phyloP scores from a whole-genome alignment of 1,139 yeast species.

The Lodderomyces metapsilosis region DNA sequence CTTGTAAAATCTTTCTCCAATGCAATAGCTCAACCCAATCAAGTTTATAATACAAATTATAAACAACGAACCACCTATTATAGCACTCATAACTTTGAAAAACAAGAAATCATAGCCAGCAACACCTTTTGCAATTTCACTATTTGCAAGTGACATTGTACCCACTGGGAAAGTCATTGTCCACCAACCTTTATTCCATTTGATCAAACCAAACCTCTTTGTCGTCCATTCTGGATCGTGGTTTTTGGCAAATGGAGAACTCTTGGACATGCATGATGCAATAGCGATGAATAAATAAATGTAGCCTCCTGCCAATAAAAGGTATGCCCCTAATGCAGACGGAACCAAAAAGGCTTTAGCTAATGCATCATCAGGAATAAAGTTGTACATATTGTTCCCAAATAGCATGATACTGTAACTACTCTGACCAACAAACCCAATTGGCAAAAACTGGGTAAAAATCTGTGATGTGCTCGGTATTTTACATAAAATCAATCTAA shows the following conservation, averaged over 20 bases:
- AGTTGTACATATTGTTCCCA: slow-evolving; percentile 38
- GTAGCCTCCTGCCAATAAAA: slow-evolving; percentile 58
- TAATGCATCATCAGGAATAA: slow-evolving; percentile 15
- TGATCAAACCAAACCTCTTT: slow-evolving; percentile 27
- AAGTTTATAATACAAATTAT: slow-evolving; percentile 12
- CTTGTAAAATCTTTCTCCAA: neutral
- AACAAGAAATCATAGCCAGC: slow-evolving; percentile 23
- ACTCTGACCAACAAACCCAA: slow-evolving; percentile 68
- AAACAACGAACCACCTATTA: slow-evolving; percentile 50
- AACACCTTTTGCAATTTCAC: slow-evolving; percentile 42
- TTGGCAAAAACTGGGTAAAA: slow-evolving; percentile 24
- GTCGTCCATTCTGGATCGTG: slow-evolving; percentile 22
- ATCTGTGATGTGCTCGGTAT: slow-evolving; percentile 12
- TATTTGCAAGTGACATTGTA: slow-evolving; percentile 66
- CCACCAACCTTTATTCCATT: slow-evolving; percentile 72
- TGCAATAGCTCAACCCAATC: slow-evolving; percentile 7
- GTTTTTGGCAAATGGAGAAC: slow-evolving; percentile 27
- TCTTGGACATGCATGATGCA: slow-evolving; percentile 38
- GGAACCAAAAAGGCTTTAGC: slow-evolving; percentile 15
- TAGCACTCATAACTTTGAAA: slow-evolving; percentile 59
- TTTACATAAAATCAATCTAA: slow-evolving; percentile 11
- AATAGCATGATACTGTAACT: slow-evolving; percentile 62
- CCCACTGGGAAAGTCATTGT: slow-evolving; percentile 89
- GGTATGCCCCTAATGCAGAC: slow-evolving; percentile 36
- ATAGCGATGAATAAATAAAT: slow-evolving; percentile 59